A percentile compares a stretch with the other conserved stretches of the same genome.
Evolutionary conservation across 2,329 filamentous ascomycete genomes (phyloP).

Genomic region (Massarina eburnea): DNA sequence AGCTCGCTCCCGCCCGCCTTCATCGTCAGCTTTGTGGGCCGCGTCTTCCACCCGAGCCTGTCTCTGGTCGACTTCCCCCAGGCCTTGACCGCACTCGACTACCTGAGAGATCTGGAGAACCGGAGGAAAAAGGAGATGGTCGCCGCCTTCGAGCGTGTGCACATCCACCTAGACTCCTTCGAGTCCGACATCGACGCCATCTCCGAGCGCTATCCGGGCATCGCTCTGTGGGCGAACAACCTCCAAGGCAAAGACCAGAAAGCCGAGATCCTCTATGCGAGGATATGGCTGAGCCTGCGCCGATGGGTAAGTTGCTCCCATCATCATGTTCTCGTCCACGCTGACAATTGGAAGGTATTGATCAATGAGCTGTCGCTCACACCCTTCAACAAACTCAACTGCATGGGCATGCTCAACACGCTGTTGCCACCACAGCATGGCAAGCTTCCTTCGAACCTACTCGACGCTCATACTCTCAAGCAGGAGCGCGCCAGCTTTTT

Average conservation of each 20-base stretch:
- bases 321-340: background rate
- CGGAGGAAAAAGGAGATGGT: constrained; percentile 61
- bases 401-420: constrained; percentile 69
- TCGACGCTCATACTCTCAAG: constrained; percentile 56
- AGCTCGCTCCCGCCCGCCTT: constrained; percentile 64
- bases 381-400: constrained; percentile 66
- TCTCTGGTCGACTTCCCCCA: constrained; percentile 65
- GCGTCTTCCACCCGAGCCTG: constrained; percentile 59
- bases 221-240: constrained; percentile 57
- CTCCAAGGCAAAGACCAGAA: constrained; percentile 48
- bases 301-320: constrained; percentile 58
- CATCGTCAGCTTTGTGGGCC: constrained; percentile 62
- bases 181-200: constrained; percentile 51
- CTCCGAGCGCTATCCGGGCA: constrained; percentile 55
- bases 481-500: constrained; percentile 64
- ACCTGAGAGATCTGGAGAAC: constrained; percentile 64
- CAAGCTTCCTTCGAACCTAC: constrained; percentile 51
- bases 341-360: constrained; percentile 51
- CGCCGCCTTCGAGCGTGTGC: constrained; percentile 56
- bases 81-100: constrained; percentile 66
- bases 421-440: constrained; percentile 59
- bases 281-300: constrained; percentile 62
- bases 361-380: constrained; percentile 65
- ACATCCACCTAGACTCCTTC: constrained; percentile 53
- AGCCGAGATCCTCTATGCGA: constrained; percentile 54